Evolutionary conservation across 768 basidiomycete species (phyloP).

Genomic region (Candolleomyces efflorescens): DNA sequence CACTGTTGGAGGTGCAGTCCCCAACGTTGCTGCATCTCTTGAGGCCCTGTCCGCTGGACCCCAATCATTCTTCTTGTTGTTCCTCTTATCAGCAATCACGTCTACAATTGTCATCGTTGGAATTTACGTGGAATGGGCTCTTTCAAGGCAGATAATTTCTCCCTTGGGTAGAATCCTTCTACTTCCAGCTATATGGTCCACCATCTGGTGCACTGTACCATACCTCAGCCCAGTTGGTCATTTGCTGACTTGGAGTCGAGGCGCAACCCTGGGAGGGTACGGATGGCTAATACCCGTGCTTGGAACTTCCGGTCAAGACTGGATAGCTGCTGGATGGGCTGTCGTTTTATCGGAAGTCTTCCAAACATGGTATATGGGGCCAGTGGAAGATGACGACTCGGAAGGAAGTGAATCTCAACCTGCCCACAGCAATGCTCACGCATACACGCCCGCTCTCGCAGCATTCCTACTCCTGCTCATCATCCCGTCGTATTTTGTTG

Average conservation of each 20-base stretch:
- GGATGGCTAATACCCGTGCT: conserved; percentile 55
- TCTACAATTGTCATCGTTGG: conserved; percentile 39
- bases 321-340: conserved; percentile 75
- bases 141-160: conserved; percentile 22
- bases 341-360: conserved; percentile 53
- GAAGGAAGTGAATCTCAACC: conserved; percentile 5
- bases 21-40: conserved; percentile 39
- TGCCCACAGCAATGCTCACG: conserved; percentile 9
- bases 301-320: conserved; percentile 64
- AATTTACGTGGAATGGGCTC: conserved; percentile 34
- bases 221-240: conserved; percentile 64
- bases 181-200: conserved; percentile 71
- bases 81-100: conserved; percentile 35
- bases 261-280: conserved; percentile 50
- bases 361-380: conserved; percentile 55
- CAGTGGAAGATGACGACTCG: conserved; percentile 19
- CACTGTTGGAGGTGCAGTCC: conserved; percentile 36
- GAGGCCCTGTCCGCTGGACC: conserved; percentile 52
- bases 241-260: conserved; percentile 68
- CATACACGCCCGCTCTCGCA: conserved; percentile 33
- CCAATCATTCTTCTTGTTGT: conserved; percentile 45
- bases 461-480: conserved; percentile 40
- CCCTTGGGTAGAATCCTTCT: conserved; percentile 45
- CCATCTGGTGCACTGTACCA: conserved; percentile 52
- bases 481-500: conserved; percentile 49